Conservation (phyloP, 2,329 filamentous ascomycete species). For the Aspergillus arachidicola region DNA sequence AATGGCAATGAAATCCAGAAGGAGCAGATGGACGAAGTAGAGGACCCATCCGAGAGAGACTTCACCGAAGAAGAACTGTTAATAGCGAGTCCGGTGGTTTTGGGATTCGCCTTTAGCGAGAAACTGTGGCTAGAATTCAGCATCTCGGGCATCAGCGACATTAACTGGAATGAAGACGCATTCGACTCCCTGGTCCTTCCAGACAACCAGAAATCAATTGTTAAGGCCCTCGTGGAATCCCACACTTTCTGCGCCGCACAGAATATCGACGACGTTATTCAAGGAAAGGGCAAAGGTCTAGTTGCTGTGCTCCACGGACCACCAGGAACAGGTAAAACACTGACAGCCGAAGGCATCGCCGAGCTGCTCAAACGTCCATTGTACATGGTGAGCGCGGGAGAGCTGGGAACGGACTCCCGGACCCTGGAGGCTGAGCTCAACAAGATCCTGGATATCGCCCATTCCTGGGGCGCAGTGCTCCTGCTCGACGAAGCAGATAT, state of each 20-base stretch:
- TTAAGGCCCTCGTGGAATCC: conserved; percentile 79
- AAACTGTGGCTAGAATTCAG: conserved; percentile 90
- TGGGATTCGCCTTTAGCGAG: conserved; percentile 84
- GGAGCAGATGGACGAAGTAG: conserved; percentile 58
- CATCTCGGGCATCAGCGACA: conserved; percentile 76
- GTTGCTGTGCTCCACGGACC: conserved; percentile 82
- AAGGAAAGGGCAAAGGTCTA: conserved; percentile 83
- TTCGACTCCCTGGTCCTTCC: conserved; percentile 80
- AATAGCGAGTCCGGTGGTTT: conserved; percentile 78
- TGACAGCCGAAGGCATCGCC: conserved; percentile 84
- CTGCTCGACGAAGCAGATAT: conserved; percentile 85
- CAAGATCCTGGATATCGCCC: conserved; percentile 82
- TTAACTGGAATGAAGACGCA: conserved; percentile 80
- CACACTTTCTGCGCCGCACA: conserved; percentile 81
- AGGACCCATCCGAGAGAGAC: conserved; percentile 46
- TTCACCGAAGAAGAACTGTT: conserved; percentile 84
- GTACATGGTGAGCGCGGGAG: conserved; percentile 80
- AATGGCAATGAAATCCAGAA: conserved; percentile 57
- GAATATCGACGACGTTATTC: conserved; percentile 80
- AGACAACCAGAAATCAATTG: conserved; percentile 64
- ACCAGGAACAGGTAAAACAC: conserved; percentile 84
- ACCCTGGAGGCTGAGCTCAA: conserved; percentile 76
- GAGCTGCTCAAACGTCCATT: conserved; percentile 80
- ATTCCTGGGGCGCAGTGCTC: conserved; percentile 82
- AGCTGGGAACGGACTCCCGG: conserved; percentile 76